Conservation (phyloP, 2,329 filamentous ascomycete genomes). For the Chaetoscypha palmicola region DNA sequence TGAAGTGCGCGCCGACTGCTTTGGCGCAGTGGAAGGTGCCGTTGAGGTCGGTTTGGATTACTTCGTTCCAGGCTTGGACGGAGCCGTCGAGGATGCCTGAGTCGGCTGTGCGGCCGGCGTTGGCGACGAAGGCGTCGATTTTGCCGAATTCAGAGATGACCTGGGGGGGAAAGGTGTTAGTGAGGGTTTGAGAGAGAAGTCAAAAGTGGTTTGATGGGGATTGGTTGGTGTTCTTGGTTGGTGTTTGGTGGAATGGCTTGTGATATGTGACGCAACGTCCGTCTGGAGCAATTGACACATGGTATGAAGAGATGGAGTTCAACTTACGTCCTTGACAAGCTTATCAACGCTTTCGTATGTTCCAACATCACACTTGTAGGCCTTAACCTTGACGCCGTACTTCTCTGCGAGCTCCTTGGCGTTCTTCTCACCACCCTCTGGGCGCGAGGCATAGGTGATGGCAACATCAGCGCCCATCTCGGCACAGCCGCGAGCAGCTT, state of each 20-base stretch:
- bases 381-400: slow-evolving; percentile 59
- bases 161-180: background rate
- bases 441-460: slow-evolving; percentile 59
- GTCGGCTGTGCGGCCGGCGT: slow-evolving; percentile 65
- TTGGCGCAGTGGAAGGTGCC: slow-evolving; percentile 62
- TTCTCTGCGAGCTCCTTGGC: slow-evolving; percentile 51
- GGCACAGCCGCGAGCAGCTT: slow-evolving; percentile 57
- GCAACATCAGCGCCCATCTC: slow-evolving; percentile 58
- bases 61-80: slow-evolving; percentile 57
- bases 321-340: slow-evolving; percentile 42
- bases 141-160: slow-evolving; percentile 62
- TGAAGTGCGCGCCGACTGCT: slow-evolving; percentile 61
- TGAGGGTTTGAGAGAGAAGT: no score
- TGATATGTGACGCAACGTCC: no score
- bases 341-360: slow-evolving; percentile 45
- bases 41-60: slow-evolving; percentile 60
- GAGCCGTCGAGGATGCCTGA: slow-evolving; percentile 60
- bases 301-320: no score
- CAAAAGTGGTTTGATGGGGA: no score
- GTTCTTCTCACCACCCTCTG: slow-evolving; percentile 58
- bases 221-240: no score
- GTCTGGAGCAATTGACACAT: no score
- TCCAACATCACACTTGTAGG: slow-evolving; percentile 58
- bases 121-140: slow-evolving; percentile 61
- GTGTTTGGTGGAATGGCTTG: no score